Percentiles rank a stretch among this genome's conserved stretches.
These are phyloP conservation scores for Linanthus parryae DNA, from an alignment of 148 eudicot species.

Conservation along the genomic window DNA sequence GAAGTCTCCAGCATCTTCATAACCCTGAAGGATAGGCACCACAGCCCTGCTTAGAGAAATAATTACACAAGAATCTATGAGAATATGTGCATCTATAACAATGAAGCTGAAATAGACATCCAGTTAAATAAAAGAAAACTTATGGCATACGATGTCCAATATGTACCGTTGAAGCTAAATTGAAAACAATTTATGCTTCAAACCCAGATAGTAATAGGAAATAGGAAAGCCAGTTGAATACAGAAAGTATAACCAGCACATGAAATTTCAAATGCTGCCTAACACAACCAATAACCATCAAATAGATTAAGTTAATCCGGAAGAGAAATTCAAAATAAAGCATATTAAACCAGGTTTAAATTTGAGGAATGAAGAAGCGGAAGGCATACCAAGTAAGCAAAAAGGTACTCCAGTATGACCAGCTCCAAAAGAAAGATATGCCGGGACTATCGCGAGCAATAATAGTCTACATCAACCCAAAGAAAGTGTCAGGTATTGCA, in stretches of 20 bases:
- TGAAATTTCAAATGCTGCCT: too few relatives aligned
- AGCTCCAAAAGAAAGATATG: constrained; percentile 86
- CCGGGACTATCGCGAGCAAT: constrained; percentile 36
- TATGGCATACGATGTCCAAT: too few relatives aligned
- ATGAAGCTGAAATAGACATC: too few relatives aligned
- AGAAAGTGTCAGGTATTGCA: constrained; percentile 4
- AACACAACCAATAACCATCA: too few relatives aligned
- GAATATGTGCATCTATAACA: constrained; percentile 26
- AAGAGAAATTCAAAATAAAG: not conserved
- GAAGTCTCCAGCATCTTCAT: constrained; percentile 98
- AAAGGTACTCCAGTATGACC: constrained; percentile 97
- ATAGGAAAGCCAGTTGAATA: too few relatives aligned
- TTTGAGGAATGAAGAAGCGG: not conserved
- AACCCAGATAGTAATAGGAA: too few relatives aligned
- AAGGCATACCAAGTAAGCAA: constrained; percentile 74
- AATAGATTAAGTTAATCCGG: not conserved
- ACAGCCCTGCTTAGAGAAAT: constrained; percentile 93
- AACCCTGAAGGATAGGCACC: constrained; percentile 98
- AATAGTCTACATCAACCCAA: constrained; percentile 50
- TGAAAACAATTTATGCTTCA: too few relatives aligned
- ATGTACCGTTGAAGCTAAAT: too few relatives aligned
- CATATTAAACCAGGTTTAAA: too few relatives aligned
- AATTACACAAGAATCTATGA: constrained; percentile 36
- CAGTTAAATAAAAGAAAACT: too few relatives aligned
- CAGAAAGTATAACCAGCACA: too few relatives aligned